Conservation (phyloP, 768 basidiomycete genomes). For the Boletus patriciae region DNA sequence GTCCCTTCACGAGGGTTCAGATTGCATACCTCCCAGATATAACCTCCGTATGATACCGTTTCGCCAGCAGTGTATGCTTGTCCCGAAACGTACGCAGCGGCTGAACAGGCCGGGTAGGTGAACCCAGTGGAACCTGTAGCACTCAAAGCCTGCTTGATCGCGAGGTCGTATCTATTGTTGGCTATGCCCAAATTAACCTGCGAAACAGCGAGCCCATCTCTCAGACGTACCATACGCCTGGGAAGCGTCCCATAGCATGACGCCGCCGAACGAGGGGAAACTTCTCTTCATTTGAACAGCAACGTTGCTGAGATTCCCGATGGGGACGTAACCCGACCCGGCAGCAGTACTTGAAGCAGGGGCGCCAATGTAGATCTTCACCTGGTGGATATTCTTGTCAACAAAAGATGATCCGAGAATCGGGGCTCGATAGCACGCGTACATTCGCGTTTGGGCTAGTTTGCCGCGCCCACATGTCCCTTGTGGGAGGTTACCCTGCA, state of each 20-base stretch:
- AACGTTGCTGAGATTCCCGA: conserved; percentile 34
- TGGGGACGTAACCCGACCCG: conserved; percentile 40
- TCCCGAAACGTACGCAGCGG: conserved; percentile 52
- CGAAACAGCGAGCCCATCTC: neutral
- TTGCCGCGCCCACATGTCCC: conserved; percentile 47
- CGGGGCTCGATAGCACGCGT: conserved; percentile 1
- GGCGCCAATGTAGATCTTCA: conserved; percentile 46
- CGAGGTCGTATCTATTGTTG: conserved; percentile 58
- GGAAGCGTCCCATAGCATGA: conserved; percentile 48
- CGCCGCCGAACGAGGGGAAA: conserved; percentile 45
- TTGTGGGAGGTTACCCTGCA: conserved; percentile 21
- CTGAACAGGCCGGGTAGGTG: conserved; percentile 60
- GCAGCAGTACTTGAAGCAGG: conserved; percentile 44
- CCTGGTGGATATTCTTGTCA: conserved; percentile 16
- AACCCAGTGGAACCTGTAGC: conserved; percentile 70
- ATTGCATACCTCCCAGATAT: conserved; percentile 58
- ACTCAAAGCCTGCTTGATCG: conserved; percentile 57
- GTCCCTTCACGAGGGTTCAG: neutral
- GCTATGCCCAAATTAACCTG: conserved; percentile 32
- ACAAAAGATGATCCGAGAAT: neutral
- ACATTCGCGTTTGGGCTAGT: conserved; percentile 44
- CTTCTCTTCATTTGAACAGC: conserved; percentile 35
- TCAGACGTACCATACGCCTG: conserved; percentile 35
- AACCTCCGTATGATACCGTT: conserved; percentile 55
- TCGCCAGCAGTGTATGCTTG: conserved; percentile 51